Evolutionary conservation across 2,329 filamentous ascomycete genomes (phyloP), one percentile per base, ranked within the genome.

Genomic region (Fusarium foetens): DNA sequence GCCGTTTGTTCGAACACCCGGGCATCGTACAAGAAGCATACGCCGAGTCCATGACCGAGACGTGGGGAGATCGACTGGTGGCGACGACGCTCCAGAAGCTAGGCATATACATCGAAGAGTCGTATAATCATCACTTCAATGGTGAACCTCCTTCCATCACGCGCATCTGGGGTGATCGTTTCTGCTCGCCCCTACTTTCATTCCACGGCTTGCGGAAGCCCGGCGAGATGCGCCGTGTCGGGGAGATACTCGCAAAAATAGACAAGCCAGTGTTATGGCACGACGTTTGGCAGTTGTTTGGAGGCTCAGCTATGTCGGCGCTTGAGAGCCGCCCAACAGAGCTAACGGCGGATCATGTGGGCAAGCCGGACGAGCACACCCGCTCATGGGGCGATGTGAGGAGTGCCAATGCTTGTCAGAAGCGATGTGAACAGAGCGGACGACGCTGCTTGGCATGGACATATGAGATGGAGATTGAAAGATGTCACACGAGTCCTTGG

Each of bases 51-150:
- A 81, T 88, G 21, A 82, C 83, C 5, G 85, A 87, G 71, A 85
- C 83, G 6, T 88, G 83, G 82, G 88, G 88, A 58, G 88, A 89
- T 76, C 84, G 84, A 57, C 80, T 90, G 25, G 81, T 90, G 11
- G 85, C 87, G 35, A 86, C 83, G 27, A 86, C 86, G 38, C 77
- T 89, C 52, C 85, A 87, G 78, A 85, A 85, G 76, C 76, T 87
- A 8, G 88, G 86, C 17, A 80, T 89, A 45, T 88, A 89, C 77
- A 80, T 90, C 11, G 85, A 89, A 71, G 88, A 90, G 80, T 78
- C 81, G 10, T 88, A 87, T 78, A 82, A 82, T 62, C 85, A 84
- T 53, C 79, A 88, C 66, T 90, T 90, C 79, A 89, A 88, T 75
- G 87, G 88, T 52, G 87, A 89, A 73, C 78, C 81, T 25, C 87